Conservation (phyloP, 306 rosid species). For the Cicer cuneatum region DNA sequence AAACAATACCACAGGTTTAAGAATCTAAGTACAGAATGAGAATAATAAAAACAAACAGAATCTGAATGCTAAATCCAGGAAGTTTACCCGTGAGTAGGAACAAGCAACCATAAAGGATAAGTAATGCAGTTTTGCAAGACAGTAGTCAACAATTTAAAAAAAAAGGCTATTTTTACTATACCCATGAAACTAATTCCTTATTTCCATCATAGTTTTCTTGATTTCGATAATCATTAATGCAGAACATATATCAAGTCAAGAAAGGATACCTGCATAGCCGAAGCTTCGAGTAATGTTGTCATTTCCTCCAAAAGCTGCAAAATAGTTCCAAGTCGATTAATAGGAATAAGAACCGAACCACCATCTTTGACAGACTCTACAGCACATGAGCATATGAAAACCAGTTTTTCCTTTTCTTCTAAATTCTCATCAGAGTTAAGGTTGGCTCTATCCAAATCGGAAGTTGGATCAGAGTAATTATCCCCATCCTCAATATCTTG, state of each 20-base stretch:
- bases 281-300: conserved; percentile 62
- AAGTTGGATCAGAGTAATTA: conserved; percentile 33
- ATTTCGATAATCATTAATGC: conserved; percentile 7
- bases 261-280: conserved; percentile 61
- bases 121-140: not conserved
- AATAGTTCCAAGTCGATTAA: conserved; percentile 62
- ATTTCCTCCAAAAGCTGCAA: conserved; percentile 84
- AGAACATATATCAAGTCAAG: conserved; percentile 4
- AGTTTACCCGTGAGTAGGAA: not conserved
- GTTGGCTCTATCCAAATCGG: conserved; percentile 45
- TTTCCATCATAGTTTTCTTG: not conserved
- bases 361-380: conserved; percentile 68
- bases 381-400: conserved; percentile 65
- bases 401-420: conserved; percentile 72
- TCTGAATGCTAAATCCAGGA: not conserved
- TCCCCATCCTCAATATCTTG: conserved; percentile 55
- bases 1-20: conserved; percentile 8
- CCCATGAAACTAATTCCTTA: not conserved
- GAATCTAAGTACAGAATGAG: conserved; percentile 15
- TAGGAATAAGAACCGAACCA: conserved; percentile 88
- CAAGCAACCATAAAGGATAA: conserved; percentile 29
- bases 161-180: conserved; percentile 24
- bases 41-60: conserved; percentile 8
- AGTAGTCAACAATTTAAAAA: not conserved
- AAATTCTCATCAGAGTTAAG: conserved; percentile 52